Conservation (phyloP, 1,284 basidiomycete species). For the Hemileia vastatrix region DNA sequence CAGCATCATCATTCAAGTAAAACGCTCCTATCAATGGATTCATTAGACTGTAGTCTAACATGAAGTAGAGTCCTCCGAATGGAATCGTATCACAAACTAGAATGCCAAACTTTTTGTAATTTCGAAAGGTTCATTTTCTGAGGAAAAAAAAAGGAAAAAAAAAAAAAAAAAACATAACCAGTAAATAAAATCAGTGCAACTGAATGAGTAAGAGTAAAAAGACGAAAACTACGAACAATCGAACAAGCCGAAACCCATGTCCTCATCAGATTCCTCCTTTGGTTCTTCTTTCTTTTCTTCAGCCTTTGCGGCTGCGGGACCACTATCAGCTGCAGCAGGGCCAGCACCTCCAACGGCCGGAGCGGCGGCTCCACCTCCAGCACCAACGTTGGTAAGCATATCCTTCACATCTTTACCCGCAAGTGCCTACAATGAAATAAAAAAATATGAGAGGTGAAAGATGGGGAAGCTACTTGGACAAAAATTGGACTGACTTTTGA, state of each 20-base stretch:
- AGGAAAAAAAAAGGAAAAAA: no score
- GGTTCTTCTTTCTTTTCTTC: conserved; percentile 59
- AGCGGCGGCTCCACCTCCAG: conserved; percentile 56
- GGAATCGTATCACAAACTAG: no score
- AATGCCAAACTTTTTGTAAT: no score
- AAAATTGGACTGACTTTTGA: conserved; percentile 64
- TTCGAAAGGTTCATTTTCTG: no score
- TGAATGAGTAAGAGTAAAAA: no score
- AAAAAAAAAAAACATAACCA: no score
- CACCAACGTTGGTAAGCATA: conserved; percentile 78
- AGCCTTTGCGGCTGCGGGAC: conserved; percentile 56
- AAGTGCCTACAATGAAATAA: conserved; percentile 53
- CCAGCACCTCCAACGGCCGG: conserved; percentile 45
- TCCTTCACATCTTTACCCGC: conserved; percentile 97
- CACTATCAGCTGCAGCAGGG: conserved; percentile 55
- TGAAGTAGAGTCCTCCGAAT: no score
- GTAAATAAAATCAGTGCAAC: no score
- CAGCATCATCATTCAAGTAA: no score
- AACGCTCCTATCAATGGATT: no score
- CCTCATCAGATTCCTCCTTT: conserved; percentile 42
- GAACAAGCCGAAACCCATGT: conserved; percentile 64
- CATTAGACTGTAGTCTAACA: no score
- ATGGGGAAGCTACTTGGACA: neutral
- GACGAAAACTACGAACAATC: no score
- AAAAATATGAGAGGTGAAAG: neutral